Evolutionary conservation across 495 filamentous ascomycete genomes (phyloP).

Genomic region (Xylaria nigripes): DNA sequence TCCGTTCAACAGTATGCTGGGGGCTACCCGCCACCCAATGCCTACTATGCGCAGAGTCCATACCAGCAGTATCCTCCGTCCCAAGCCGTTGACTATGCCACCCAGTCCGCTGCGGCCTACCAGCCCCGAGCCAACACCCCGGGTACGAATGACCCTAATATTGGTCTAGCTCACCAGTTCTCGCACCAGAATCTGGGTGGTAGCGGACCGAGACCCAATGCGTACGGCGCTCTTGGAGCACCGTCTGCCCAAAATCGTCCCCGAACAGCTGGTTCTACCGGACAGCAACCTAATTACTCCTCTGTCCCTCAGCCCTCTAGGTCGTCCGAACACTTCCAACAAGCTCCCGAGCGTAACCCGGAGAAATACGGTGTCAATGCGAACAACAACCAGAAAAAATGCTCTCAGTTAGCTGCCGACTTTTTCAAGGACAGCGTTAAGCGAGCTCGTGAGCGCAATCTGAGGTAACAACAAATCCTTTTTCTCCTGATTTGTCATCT

Average conservation of each 20-base stretch:
- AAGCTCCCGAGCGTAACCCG: constrained; percentile 61
- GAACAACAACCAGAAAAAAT: constrained; percentile 67
- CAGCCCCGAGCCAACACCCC: constrained; percentile 50
- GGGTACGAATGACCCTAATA: constrained; percentile 61
- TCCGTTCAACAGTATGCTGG: constrained; percentile 38
- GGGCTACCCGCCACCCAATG: constrained; percentile 40
- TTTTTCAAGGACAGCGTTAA: constrained; percentile 97
- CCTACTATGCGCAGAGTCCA: constrained; percentile 52
- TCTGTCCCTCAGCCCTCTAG: constrained; percentile 52
- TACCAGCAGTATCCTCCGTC: constrained; percentile 14
- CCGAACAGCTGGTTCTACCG: constrained; percentile 63
- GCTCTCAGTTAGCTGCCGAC: constrained; percentile 66
- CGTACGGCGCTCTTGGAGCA: constrained; percentile 58
- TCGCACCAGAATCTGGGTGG: constrained; percentile 93
- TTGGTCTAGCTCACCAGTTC: constrained; percentile 89
- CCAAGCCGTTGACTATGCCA: constrained; percentile 14
- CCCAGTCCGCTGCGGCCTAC: constrained; percentile 30
- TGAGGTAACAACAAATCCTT: constrained; percentile 48
- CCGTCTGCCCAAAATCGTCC: constrained; percentile 62
- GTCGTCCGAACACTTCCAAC: constrained; percentile 43
- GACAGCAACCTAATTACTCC: constrained; percentile 51
- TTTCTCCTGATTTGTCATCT: not conserved
- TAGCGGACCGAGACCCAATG: constrained; percentile 50
- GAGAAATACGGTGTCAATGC: constrained; percentile 58
- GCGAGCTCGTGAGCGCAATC: constrained; percentile 81